Base-by-base conservation (phyloP, 306 rosid genomes). In the Casuarina glauca region DNA sequence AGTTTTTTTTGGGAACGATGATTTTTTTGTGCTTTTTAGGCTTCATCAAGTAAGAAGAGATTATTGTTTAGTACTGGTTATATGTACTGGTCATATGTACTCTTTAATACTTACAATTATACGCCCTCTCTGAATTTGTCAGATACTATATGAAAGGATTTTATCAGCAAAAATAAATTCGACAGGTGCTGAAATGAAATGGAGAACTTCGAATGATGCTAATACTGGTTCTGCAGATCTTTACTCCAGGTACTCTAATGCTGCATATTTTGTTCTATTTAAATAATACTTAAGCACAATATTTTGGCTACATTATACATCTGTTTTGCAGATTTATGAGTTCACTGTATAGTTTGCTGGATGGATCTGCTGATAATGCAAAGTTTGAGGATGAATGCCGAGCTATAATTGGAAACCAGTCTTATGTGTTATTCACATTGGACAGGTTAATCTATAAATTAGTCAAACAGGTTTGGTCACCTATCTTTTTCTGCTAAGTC, bases 331-430 rank as follows among this genome's bases (percentile, higher is more conserved):
- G 99, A 84, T 95, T 93, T 69, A 86, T 91, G 87, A 83, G 80
- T 85, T 96, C 93, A 12, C 89, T 95, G 66, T 89, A 90, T 89
- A 93, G 83, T 83, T 88, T 95, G 84, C 96, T 96, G 54, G 97
- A 93, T 76, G 99, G 99, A 60, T 91, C 98, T 71, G 82, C 86
- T 17, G 99, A 96, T 76, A 96, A 93, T 85, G 85, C 92, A 17
- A 93, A 93, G 81, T 96, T 93, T 84, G 99, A 96, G 90, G 99
- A 96, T 76, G 99, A 96, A 78, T 96, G 99, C 79, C 96, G 98
- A 80, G 90, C 99, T 38, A 87, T 90, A 70, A 81, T 91, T 49
- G 99, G 99, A 70, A 96, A 93, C 75, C 98, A 96, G 70, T 96
- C 99, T 2, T 96, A 96, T 73, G 86, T 96, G 74, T 76, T 96